These are phyloP conservation scores for Fusarium anthophilum DNA, from an alignment of 2,329 filamentous ascomycete species.

Conservation along the genomic window DNA sequence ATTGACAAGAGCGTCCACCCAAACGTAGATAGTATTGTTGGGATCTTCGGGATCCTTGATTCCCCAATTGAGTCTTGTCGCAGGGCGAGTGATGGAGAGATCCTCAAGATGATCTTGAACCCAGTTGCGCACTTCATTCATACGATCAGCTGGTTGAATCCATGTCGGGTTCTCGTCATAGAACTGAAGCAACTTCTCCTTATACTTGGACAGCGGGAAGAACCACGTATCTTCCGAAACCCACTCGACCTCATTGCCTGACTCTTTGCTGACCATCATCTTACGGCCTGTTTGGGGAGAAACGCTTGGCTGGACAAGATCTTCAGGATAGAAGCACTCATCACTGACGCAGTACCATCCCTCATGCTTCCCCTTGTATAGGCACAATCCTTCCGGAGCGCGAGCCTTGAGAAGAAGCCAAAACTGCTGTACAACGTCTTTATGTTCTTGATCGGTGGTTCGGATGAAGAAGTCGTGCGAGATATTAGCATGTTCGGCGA, in stretches of 20 bases:
- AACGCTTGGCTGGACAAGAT: conserved; percentile 75
- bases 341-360: conserved; percentile 98
- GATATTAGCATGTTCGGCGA: conserved; percentile 76
- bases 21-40: conserved; percentile 94
- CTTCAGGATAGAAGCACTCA: conserved; percentile 92
- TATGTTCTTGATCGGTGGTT: conserved; percentile 86
- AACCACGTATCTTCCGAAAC: conserved; percentile 93
- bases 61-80: conserved; percentile 83
- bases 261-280: conserved; percentile 84
- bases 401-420: conserved; percentile 77
- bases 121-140: conserved; percentile 81
- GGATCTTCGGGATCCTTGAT: conserved; percentile 86
- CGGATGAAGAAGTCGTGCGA: conserved; percentile 89
- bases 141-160: conserved; percentile 76
- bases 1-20: conserved; percentile 95
- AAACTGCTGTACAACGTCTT: conserved; percentile 85
- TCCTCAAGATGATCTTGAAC: conserved; percentile 84
- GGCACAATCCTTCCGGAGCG: conserved; percentile 69
- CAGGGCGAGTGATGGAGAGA: conserved; percentile 87
- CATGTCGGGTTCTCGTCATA: conserved; percentile 82
- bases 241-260: conserved; percentile 94
- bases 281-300: conserved; percentile 85
- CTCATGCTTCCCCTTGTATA: conserved; percentile 87
- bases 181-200: conserved; percentile 79
- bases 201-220: conserved; percentile 87